These are phyloP conservation scores for Pythium brachiatum DNA, from an alignment of 352 stramenopile genomes.

Conservation along the genomic window DNA sequence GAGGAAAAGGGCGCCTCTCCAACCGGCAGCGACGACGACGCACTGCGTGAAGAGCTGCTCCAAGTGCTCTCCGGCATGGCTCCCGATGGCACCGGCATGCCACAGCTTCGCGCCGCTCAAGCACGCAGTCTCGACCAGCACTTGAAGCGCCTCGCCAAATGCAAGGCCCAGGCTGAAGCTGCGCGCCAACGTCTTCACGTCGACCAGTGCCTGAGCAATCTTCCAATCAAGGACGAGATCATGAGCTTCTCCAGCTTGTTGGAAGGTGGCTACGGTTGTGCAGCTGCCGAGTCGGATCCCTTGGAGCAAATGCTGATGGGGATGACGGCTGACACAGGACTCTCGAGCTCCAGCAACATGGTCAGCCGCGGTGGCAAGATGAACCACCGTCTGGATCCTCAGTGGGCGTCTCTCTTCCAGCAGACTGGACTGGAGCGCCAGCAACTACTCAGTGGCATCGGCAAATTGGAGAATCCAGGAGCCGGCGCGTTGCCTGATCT, in stretches of 20 bases:
- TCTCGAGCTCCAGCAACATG: conserved; percentile 5
- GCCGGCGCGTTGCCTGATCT: conserved; percentile 10
- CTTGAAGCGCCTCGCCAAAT: conserved; percentile 14
- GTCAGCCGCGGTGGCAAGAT: conserved; percentile 2
- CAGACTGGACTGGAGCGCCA: conserved; percentile 18
- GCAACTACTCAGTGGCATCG: conserved; percentile 21
- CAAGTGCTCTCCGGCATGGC: conserved; percentile 24
- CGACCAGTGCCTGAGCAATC: conserved; percentile 14
- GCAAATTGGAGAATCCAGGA: conserved; percentile 11
- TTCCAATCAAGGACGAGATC: conserved; percentile 17
- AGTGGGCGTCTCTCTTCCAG: conserved; percentile 27
- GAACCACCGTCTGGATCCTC: conserved; percentile 17
- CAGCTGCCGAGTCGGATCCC: conserved; percentile 14
- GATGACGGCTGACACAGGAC: conserved; percentile 18
- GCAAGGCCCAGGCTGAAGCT: conserved; percentile 9
- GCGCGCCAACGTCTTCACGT: conserved; percentile 11
- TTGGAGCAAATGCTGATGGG: conserved; percentile 21
- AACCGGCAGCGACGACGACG: conserved; percentile 10
- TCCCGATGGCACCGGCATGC: not conserved
- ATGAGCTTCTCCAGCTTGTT: conserved; percentile 19
- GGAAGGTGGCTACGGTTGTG: not conserved
- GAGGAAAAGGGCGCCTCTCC: not conserved
- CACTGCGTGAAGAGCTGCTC: conserved; percentile 21
- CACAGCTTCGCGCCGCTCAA: not conserved
- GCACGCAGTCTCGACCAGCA: conserved; percentile 13